Conservation (phyloP, 306 rosid genomes). For the Nissolia schottii region DNA sequence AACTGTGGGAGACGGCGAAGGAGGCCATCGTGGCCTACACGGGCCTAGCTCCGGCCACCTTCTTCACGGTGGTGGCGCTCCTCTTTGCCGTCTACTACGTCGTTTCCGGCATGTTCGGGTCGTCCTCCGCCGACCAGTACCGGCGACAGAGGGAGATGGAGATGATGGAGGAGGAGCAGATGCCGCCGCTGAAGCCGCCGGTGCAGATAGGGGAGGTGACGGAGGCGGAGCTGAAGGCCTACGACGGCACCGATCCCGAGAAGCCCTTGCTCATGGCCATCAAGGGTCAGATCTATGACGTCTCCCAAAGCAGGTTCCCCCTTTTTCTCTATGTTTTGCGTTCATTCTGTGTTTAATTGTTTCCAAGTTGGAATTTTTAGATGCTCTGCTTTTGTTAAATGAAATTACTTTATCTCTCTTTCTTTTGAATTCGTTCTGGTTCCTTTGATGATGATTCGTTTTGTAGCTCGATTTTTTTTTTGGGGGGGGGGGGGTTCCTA, state of each 20-base stretch:
- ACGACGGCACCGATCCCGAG: conserved; percentile 71
- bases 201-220: conserved; percentile 88
- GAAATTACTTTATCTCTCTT: not conserved
- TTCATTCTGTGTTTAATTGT: not conserved
- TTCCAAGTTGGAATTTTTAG: not conserved
- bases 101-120: conserved; percentile 50
- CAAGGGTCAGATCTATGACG: conserved; percentile 98
- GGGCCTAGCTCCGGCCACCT: conserved; percentile 78
- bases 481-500: not conserved
- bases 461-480: not conserved
- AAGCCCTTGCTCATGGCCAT: conserved; percentile 95
- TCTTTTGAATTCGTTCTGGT: not conserved
- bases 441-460: not conserved
- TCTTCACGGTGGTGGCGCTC: conserved; percentile 65
- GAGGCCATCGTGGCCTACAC: conserved; percentile 71
- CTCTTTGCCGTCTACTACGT: conserved; percentile 50
- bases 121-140: conserved; percentile 26
- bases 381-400: not conserved
- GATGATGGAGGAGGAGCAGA: conserved; percentile 48
- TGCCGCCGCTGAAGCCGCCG: conserved; percentile 75
- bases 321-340: not conserved
- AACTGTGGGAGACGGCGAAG: conserved; percentile 74
- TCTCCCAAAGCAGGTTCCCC: conserved; percentile 82
- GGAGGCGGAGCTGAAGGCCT: conserved; percentile 61
- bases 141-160: conserved; percentile 20